Evolutionary conservation across 495 filamentous ascomycete genomes (phyloP).

Genomic region (Neurospora sp.): DNA sequence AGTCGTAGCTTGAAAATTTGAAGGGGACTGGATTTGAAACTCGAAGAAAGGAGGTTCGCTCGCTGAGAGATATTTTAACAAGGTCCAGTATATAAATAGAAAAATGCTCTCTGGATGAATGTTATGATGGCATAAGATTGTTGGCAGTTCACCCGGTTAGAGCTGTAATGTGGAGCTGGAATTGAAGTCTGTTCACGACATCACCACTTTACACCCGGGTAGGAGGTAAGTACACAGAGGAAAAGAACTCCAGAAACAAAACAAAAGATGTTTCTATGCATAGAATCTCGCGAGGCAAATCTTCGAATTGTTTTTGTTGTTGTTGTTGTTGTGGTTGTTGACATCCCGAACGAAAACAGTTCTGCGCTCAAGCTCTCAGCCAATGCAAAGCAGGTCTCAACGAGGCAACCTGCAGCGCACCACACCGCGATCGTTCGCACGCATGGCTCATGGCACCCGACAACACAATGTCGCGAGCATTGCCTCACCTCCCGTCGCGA

Average conservation of each 20-base stretch:
- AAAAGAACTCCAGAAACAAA: not conserved
- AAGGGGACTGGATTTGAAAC: not conserved
- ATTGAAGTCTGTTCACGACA: not conserved
- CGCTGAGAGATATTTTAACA: not conserved
- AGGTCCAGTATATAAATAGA: no score
- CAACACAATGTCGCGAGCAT: not conserved
- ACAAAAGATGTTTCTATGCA: not conserved
- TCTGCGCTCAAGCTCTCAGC: not conserved
- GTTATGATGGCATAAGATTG: not conserved
- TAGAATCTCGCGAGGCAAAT: not conserved
- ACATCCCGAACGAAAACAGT: not conserved
- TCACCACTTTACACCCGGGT: not conserved
- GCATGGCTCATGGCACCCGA: not conserved
- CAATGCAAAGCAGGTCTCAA: not conserved
- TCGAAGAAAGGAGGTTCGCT: not conserved
- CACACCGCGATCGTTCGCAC: not conserved
- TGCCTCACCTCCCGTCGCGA: not conserved
- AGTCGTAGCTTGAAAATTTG: not conserved
- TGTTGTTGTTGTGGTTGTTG: no score
- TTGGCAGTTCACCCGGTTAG: not conserved
- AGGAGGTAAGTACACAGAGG: not conserved
- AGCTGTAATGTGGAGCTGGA: not conserved
- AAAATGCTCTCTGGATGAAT: not conserved
- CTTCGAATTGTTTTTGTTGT: no score
- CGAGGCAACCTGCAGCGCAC: not conserved